Percentiles rank a stretch among this genome's conserved stretches.
Conservation (phyloP, 331 rosid species). For the Quercus phellos region DNA sequence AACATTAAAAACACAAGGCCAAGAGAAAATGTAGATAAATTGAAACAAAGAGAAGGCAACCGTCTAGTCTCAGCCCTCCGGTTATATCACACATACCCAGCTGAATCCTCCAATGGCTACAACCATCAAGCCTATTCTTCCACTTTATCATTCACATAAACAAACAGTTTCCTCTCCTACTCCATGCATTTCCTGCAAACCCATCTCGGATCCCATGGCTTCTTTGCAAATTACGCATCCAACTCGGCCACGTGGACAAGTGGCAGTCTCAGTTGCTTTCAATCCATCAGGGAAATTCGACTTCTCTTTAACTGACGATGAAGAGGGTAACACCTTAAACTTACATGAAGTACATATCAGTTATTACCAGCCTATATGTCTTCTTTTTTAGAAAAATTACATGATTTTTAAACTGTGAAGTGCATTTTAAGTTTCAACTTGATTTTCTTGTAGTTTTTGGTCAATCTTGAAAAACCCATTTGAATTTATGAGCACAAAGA, state of each 20-base stretch:
- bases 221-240: slow-evolving; percentile 14
- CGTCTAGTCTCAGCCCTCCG: not conserved
- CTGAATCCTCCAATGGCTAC: slow-evolving; percentile 34
- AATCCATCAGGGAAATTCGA: slow-evolving; percentile 82
- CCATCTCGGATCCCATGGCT: slow-evolving; percentile 28
- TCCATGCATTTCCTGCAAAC: slow-evolving; percentile 36
- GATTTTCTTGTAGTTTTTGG: not conserved
- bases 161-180: slow-evolving; percentile 18
- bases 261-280: slow-evolving; percentile 71
- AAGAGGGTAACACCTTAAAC: slow-evolving; percentile 39
- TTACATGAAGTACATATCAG: not conserved
- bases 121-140: slow-evolving; percentile 45
- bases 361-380: not conserved
- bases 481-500: not conserved
- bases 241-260: slow-evolving; percentile 28
- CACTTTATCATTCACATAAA: slow-evolving; percentile 44
- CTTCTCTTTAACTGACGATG: slow-evolving; percentile 56
- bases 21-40: slow-evolving; percentile 1
- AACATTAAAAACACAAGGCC: not conserved
- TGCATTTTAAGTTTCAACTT: not conserved
- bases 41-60: not conserved
- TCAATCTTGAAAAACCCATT: not conserved
- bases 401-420: not conserved
- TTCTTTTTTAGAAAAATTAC: not conserved
- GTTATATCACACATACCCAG: not conserved